Evolutionary conservation across 2,329 filamentous ascomycete genomes (phyloP).

Genomic region (Xylaria sp.): DNA sequence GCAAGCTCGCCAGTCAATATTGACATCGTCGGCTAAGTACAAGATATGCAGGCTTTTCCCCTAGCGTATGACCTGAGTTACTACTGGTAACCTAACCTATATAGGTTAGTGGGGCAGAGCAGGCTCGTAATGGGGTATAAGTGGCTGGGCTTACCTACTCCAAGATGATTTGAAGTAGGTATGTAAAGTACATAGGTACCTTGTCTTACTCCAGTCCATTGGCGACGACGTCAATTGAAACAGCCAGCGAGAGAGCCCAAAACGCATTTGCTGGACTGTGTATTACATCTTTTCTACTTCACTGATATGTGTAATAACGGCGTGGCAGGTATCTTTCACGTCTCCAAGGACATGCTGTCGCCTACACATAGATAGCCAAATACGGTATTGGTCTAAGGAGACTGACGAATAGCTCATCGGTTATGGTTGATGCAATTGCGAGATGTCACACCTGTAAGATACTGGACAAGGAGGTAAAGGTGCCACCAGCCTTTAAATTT

Average conservation of each 20-base stretch:
- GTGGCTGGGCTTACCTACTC: not conserved
- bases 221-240: too few species aligned
- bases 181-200: too few species aligned
- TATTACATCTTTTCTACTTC: not conserved
- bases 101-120: not conserved
- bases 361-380: not conserved
- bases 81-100: not conserved
- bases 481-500: too few species aligned
- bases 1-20: slow-evolving; percentile 5
- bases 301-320: not conserved
- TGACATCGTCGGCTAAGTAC: slow-evolving; percentile 1
- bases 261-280: not conserved
- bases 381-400: not conserved
- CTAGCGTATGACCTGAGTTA: not conserved
- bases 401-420: too few species aligned
- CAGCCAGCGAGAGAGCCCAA: not conserved
- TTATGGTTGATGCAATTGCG: too few species aligned
- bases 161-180: not conserved
- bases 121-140: not conserved
- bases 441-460: too few species aligned
- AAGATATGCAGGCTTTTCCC: slow-evolving; percentile 6
- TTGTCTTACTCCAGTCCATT: too few species aligned
- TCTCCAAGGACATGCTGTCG: not conserved
- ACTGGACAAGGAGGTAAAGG: too few species aligned
- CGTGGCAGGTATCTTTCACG: not conserved